Conservation (phyloP, 371 early-diverging fungal species). For the Apophysomyces trapeziformis region DNA sequence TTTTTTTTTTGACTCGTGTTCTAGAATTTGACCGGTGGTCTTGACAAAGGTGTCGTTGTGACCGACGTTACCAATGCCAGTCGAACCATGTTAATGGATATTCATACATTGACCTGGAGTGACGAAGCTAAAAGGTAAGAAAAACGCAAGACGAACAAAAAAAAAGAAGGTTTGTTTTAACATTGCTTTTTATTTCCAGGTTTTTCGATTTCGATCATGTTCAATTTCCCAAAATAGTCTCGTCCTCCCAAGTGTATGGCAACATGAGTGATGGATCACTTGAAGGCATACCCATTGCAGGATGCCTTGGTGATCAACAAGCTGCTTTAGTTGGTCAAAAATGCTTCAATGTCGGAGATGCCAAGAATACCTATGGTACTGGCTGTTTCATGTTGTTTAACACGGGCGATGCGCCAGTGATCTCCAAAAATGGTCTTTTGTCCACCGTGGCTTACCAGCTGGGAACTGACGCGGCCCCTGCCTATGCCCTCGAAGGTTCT, state of each 20-base stretch:
- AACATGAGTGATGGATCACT: constrained; percentile 60
- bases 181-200: constrained; percentile 17
- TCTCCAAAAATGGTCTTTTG: constrained; percentile 84
- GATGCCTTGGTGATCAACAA: constrained; percentile 96
- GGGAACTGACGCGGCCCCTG: constrained; percentile 62
- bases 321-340: constrained; percentile 95
- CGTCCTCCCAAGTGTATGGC: constrained; percentile 88
- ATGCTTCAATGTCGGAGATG: constrained; percentile 71
- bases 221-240: constrained; percentile 79
- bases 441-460: constrained; percentile 94
- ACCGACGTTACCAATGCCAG: constrained; percentile 97
- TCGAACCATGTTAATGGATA: constrained; percentile 94
- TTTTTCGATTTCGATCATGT: constrained; percentile 42
- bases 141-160: background rate
- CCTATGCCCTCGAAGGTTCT: constrained; percentile 95
- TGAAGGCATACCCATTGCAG: constrained; percentile 75
- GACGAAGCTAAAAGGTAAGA: constrained; percentile 67
- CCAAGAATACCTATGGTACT: constrained; percentile 97
- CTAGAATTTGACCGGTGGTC: constrained; percentile 80
- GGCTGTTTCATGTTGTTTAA: constrained; percentile 97
- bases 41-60: constrained; percentile 68
- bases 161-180: background rate
- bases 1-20: constrained; percentile 50
- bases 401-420: constrained; percentile 78
- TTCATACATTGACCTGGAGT: constrained; percentile 84